These are phyloP conservation scores for Dillenia turbinata DNA, from an alignment of 164 flowering plant genomes.

Conservation along the genomic window DNA sequence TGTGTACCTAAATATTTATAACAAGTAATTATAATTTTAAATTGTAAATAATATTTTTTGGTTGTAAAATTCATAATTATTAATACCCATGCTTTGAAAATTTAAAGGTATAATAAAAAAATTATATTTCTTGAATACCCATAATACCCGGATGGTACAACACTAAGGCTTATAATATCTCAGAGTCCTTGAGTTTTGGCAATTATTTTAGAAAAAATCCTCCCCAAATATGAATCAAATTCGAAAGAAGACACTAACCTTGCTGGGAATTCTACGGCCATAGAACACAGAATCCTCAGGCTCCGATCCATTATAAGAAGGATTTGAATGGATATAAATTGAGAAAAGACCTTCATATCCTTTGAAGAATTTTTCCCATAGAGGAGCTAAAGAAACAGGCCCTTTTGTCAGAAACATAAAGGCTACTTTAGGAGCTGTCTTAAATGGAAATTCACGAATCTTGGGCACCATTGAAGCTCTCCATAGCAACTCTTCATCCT, in stretches of 20 bases:
- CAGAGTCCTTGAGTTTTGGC: too few relatives aligned
- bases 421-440: conserved; percentile 46
- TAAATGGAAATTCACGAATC: conserved; percentile 22
- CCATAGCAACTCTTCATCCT: conserved; percentile 46
- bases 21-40: too few relatives aligned
- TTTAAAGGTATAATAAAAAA: too few relatives aligned
- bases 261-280: conserved; percentile 57
- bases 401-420: conserved; percentile 61
- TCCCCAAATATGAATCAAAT: too few relatives aligned
- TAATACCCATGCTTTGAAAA: too few relatives aligned
- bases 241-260: conserved; percentile 28
- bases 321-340: conserved; percentile 56
- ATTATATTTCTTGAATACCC: too few relatives aligned
- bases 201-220: too few relatives aligned
- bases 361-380: conserved; percentile 66
- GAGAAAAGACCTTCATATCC: conserved; percentile 56
- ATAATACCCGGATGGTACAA: too few relatives aligned
- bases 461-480: conserved; percentile 49
- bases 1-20: too few relatives aligned
- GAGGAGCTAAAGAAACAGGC: conserved; percentile 43
- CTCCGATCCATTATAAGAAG: conserved; percentile 35
- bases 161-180: too few relatives aligned
- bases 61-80: too few relatives aligned
- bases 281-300: conserved; percentile 37
- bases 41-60: too few relatives aligned